Evolutionary conservation across 2,329 filamentous ascomycete species (phyloP), one percentile per base, ranked within the genome.

Genomic region (Onygenales sp.): DNA sequence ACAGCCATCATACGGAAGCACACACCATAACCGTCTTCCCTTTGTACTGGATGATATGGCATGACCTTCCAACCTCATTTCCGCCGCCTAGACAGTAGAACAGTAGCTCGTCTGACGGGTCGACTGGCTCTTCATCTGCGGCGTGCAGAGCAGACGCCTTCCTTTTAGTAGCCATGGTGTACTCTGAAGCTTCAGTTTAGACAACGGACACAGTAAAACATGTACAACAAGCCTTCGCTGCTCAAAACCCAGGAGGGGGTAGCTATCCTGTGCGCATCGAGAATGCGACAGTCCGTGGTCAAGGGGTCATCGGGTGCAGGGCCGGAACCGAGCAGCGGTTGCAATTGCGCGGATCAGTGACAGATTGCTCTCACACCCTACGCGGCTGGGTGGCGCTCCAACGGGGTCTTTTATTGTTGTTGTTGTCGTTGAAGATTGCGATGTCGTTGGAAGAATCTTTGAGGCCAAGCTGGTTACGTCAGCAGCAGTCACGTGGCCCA

Each of bases 21-120:
- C 82, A 61, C 76, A 94, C 90, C 93, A 98, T 98, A 61, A 98
- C 89, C 5, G 92, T 97, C 73, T 98, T 98, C 57, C 93, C 93
- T 74, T 97, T 98, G 80, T 98, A 98, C 66, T 97, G 90, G 56
- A 98, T 84, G 62, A 98, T 95, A 68, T 98, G 93, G 70, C 93
- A 97, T 60, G 93, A 97, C 60, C 93, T 81, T 52, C 93, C 93
- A 57, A 98, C 93, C 73, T 98, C 93, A 70, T 96, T 97, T 61
- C 93, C 93, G 57, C 93, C 93, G 57, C 93, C 93, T 39, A 98
- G 76, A 63, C 89, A 94, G 52, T 95, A 80, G 65, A 98, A 98
- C 74, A 90, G 87, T 54, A 98, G 81, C 76, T 97, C 90, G 67
- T 98, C 93, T 1, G 90, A 83, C 4, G 93, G 90, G 63, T 97